A percentile compares a stretch with the other conserved stretches of the same genome.
Evolutionary conservation across 2,329 filamentous ascomycete species (phyloP).

Genomic region (Arthroderma sp.): DNA sequence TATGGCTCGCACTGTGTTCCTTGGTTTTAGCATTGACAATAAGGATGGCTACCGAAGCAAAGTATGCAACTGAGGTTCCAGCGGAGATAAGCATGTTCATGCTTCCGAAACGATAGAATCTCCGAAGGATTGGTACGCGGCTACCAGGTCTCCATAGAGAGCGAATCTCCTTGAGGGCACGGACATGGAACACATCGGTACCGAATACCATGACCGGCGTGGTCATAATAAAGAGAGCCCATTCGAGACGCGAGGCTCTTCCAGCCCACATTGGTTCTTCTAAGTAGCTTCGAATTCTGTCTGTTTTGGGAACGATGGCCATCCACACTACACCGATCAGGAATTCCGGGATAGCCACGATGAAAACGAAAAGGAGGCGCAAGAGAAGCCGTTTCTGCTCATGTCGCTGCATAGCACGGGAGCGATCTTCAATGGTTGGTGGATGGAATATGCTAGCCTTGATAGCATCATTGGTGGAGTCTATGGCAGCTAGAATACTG

Average conservation of each 20-base stretch:
- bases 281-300: slow-evolving; percentile 49
- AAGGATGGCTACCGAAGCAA: slow-evolving; percentile 68
- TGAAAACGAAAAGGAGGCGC: slow-evolving; percentile 56
- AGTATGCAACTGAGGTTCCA: slow-evolving; percentile 75
- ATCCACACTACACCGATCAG: slow-evolving; percentile 84
- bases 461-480: slow-evolving; percentile 52
- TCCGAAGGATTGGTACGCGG: slow-evolving; percentile 54
- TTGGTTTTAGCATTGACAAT: slow-evolving; percentile 40
- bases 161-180: slow-evolving; percentile 65
- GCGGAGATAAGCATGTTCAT: slow-evolving; percentile 92
- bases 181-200: slow-evolving; percentile 70
- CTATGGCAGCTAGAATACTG: slow-evolving; percentile 55
- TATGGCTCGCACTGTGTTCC: slow-evolving; percentile 35
- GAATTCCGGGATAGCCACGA: slow-evolving; percentile 68
- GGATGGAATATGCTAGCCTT: slow-evolving; percentile 61
- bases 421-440: slow-evolving; percentile 70
- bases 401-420: slow-evolving; percentile 54
- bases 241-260: slow-evolving; percentile 58
- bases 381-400: slow-evolving; percentile 57
- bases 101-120: slow-evolving; percentile 87
- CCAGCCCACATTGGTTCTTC: slow-evolving; percentile 60
- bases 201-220: slow-evolving; percentile 80
- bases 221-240: slow-evolving; percentile 66
- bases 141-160: slow-evolving; percentile 67
- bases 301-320: slow-evolving; percentile 54